Evolutionary conservation across 202 grass and related monocot genomes (phyloP), one percentile per base, ranked within the genome.

Genomic region (Zizania palustris): DNA sequence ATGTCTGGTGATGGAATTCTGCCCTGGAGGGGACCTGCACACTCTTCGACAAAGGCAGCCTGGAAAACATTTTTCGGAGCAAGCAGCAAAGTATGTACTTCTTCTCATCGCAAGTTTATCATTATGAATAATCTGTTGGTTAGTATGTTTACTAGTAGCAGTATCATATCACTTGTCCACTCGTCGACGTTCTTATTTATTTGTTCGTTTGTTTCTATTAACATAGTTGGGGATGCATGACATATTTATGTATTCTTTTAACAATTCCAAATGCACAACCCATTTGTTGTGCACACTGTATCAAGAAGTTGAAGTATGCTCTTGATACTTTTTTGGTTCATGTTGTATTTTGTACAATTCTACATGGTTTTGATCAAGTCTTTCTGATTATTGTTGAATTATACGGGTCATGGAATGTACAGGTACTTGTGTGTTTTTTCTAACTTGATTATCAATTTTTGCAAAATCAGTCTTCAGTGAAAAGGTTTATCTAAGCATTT

Each of bases 1-100:
- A 12, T 97, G 93, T 77, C 82, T 97, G 69, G 88, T 97, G 40
- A 97, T 97, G 93, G 93, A 97, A 60, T 97, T 97, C 67, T 97
- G 90, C 71, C 93, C 93, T 20, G 93, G 93, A 46, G 93, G 93
- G 7, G 93, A 97, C 73, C 63, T 97, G 51, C 93, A 97, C 80
- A 91, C 90, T 6, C 93, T 97, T 78, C 82, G 93, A 9, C 93
- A 97, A 71, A 86, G 86, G 85, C 90, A 97, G 19, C 84, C 93
- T 72, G 93, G 93, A 67, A 97, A 97, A 77, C 84, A 93, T 82
- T 97, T 97, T 67, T 88, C 85, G 43, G 93, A 97, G 80, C 90
- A 97, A 91, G 93, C 93, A 46, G 90, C 87, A 76, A 97, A 97
- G 93, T 97, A 93, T 53, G 80, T 71, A 11, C 28, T 78, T 80